Percentiles rank a stretch among this genome's conserved stretches.
phyloP scores from a whole-genome alignment of 2,329 filamentous ascomycete species.

The Colletotrichum melonis region DNA sequence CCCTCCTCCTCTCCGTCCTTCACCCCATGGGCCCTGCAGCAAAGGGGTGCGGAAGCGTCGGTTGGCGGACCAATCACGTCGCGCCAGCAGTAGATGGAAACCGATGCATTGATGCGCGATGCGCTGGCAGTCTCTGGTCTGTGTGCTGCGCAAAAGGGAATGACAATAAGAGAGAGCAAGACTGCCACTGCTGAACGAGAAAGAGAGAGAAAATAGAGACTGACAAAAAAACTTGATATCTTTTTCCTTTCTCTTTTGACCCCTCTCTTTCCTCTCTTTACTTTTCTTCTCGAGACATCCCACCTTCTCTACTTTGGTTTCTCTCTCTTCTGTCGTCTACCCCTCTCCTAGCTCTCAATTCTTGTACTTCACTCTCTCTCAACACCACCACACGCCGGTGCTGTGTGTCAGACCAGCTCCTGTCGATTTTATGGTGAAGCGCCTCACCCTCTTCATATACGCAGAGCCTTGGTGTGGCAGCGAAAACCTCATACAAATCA shows the following conservation, averaged over 20 bases:
- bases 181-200: neutral
- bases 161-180: slow-evolving; percentile 27
- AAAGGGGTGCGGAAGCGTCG: slow-evolving; percentile 21
- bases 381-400: neutral
- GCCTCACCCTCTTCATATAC: neutral
- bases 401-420: neutral
- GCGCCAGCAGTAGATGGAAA: slow-evolving; percentile 11
- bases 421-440: neutral
- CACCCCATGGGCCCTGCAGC: slow-evolving; percentile 10
- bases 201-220: neutral
- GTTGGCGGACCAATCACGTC: slow-evolving; percentile 28
- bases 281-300: neutral
- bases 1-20: neutral
- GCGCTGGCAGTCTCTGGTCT: slow-evolving; percentile 46
- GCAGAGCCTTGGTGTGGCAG: neutral
- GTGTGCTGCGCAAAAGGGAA: slow-evolving; percentile 47
- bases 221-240: slow-evolving; percentile 11
- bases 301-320: neutral
- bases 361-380: neutral
- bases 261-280: neutral
- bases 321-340: neutral
- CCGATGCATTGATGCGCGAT: slow-evolving; percentile 37
- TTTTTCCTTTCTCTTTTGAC: neutral
- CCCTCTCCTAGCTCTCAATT: neutral
- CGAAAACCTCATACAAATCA: neutral